Base-by-base conservation (phyloP, 768 basidiomycete species). In the Rhodocollybia butyracea region DNA sequence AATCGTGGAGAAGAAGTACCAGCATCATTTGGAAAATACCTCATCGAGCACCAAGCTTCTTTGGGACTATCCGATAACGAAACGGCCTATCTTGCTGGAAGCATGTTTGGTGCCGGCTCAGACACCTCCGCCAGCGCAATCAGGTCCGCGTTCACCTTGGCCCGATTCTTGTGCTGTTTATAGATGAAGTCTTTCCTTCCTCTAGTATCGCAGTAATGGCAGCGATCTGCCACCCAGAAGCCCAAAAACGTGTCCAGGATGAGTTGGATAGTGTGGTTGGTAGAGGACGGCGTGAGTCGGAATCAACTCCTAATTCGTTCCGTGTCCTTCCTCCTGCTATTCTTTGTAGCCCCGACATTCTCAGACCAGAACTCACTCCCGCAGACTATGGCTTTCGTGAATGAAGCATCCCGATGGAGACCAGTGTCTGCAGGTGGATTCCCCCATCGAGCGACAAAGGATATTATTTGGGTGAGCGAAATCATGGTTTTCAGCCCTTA, bases 101-200 rank as follows among this genome's bases (percentile, higher is more conserved):
- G 77, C 32, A 80, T 87, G 67, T 87, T 84, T 56, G 85, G 85
- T 22, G 84, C 84, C 27, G 85, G 85, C 11, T 78, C 81, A 0
- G 85, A 85, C 60, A 86, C 84, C 13, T 31, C 47, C n/a, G 47
- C 47, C 21, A 15, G 29, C 21, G 47, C 47, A 12, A 50, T 50
- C 12, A 75, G 39, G 39, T 40, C 15, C 17, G 39, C 5, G 21
- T 40, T 19, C n/a, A 13, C n/a, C n/a, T n/a, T n/a, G n/a, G n/a
- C n/a, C n/a, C n/a, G n/a, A n/a, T 8, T 40, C 21, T 76, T 55
- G 36, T 71, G 63, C 19, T 10, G n/a, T n/a, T n/a, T n/a, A n/a
- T n/a, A n/a, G n/a, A n/a, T n/a, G 15, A 24, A 11, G 29, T 8
- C 21, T 34, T 10, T 5, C 39, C 2, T 3, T 81, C 8, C 83